A percentile compares a stretch with the other conserved stretches of the same genome.
Conservation (phyloP, 176 grass and related monocot genomes). For the Oryza officinalis region DNA sequence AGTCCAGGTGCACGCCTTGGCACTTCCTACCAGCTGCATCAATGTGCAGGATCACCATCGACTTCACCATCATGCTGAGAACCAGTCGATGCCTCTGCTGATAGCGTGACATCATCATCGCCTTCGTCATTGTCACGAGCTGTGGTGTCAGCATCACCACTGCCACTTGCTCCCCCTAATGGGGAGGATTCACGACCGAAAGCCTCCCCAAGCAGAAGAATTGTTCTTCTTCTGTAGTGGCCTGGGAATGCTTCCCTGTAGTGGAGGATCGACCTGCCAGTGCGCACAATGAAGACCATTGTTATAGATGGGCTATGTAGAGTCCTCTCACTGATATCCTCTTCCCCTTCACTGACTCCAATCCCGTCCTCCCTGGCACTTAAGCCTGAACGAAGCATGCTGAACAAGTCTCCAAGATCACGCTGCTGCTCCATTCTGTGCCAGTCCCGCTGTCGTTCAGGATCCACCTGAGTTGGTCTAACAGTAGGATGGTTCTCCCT, state of each 20-base stretch:
- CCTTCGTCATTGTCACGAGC: slow-evolving; percentile 8
- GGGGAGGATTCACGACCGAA: background rate
- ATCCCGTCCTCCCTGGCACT: slow-evolving; percentile 30
- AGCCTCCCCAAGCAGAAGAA: slow-evolving; percentile 36
- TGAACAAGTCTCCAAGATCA: slow-evolving; percentile 79
- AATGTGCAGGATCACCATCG: slow-evolving; percentile 20
- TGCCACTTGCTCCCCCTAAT: background rate
- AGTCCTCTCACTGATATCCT: slow-evolving; percentile 34
- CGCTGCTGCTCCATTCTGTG: slow-evolving; percentile 80
- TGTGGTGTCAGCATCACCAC: slow-evolving; percentile 6
- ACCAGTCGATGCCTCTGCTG: slow-evolving; percentile 31
- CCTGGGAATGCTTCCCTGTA: slow-evolving; percentile 19
- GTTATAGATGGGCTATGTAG: slow-evolving; percentile 42
- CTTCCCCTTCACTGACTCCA: slow-evolving; percentile 38
- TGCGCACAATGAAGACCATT: slow-evolving; percentile 62
- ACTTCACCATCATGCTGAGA: slow-evolving; percentile 35
- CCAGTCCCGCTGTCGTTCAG: slow-evolving; percentile 74
- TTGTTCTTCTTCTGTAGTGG: slow-evolving; percentile 32
- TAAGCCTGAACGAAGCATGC: slow-evolving; percentile 66
- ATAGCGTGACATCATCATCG: background rate
- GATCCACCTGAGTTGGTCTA: slow-evolving; percentile 75
- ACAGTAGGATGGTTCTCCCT: slow-evolving; percentile 64
- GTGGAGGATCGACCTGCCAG: slow-evolving; percentile 28
- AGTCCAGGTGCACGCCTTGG: slow-evolving; percentile 12
- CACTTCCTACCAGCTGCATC: slow-evolving; percentile 10